These are phyloP conservation scores for Cytospora schulzeri DNA, from an alignment of 2,329 filamentous ascomycete species.

Conservation along the genomic window DNA sequence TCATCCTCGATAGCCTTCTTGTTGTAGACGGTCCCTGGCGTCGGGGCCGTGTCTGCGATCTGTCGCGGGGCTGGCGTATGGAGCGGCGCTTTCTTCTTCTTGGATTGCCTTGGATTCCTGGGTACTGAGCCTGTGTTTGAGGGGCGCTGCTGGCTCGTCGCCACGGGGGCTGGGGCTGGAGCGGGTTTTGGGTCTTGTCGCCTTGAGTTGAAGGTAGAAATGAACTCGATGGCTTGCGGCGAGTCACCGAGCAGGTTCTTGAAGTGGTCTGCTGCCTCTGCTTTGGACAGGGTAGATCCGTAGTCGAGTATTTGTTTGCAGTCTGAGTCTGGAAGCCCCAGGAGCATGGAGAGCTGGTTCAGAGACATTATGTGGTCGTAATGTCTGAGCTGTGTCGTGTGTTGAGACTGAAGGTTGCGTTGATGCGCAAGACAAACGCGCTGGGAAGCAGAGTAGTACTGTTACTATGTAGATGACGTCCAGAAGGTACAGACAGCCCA, in stretches of 20 bases:
- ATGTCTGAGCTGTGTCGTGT: neutral
- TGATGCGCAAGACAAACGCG: neutral
- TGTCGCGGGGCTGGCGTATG: conserved; percentile 66
- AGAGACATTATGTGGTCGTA: conserved; percentile 52
- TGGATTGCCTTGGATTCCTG: conserved; percentile 48
- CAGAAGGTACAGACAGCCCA: neutral
- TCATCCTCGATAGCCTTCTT: conserved; percentile 73
- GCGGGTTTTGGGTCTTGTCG: conserved; percentile 47
- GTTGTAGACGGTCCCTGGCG: conserved; percentile 68
- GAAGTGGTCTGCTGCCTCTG: conserved; percentile 80
- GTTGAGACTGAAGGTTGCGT: neutral
- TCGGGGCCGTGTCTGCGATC: conserved; percentile 65
- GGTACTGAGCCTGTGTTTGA: conserved; percentile 47
- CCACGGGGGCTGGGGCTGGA: conserved; percentile 32
- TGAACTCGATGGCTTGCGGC: conserved; percentile 73
- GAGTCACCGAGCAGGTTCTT: conserved; percentile 87
- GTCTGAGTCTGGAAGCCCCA: conserved; percentile 84
- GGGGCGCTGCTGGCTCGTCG: conserved; percentile 18
- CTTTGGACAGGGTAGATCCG: conserved; percentile 72
- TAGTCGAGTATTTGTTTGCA: conserved; percentile 85
- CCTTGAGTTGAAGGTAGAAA: conserved; percentile 77
- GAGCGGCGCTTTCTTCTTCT: conserved; percentile 61
- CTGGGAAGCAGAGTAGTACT: neutral
- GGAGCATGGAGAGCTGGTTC: conserved; percentile 73
- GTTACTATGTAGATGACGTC: neutral